Base-by-base conservation (phyloP, 2,329 filamentous ascomycete species). In the Sarocladium oryzae region DNA sequence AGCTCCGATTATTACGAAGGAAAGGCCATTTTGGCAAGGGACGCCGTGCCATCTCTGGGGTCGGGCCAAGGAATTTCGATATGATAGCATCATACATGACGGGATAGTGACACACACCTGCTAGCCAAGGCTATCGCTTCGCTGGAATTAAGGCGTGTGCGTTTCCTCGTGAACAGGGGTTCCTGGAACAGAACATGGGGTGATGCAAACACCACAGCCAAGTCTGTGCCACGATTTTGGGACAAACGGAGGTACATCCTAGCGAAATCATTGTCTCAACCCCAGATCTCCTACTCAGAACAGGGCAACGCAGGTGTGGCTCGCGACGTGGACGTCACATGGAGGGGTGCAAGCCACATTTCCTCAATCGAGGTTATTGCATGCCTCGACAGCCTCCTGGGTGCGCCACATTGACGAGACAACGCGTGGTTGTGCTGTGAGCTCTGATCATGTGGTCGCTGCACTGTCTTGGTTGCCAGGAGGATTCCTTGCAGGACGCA, bases 181-280 rank as follows among this genome's bases (percentile, higher is more conserved):
- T 3, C 40, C 21, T 8, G 40, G 21, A 40, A 40, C 33, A n/a
- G 33, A 40, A 20, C 37, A 21, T 7, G 40, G 23, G 40, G 21
- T n/a, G 23, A 40, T 7, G 23, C 5, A 43, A 43, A 43, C 40
- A 26, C n/a, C n/a, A n/a, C n/a, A 4, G 37, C 6, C 20, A 40
- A 7, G 16, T 21, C 8, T 13, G 40, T 43, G 40, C 21, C 23
- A 43, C 40, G n/a, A 23, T 23, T n/a, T n/a, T n/a, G n/a, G n/a
- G n/a, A n/a, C n/a, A n/a, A n/a, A n/a, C n/a, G n/a, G n/a, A n/a
- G n/a, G n/a, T n/a, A n/a, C n/a, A n/a, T n/a, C n/a, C n/a, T n/a
- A n/a, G n/a, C n/a, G 35, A 15, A 43, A 26, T 28, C 40, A 43
- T 11, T 43, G 40, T 43, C 40, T 43, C 40, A 43, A 43, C 40